Base-by-base conservation (phyloP, 257 asterid genomes). In the Catharanthus roseus region DNA sequence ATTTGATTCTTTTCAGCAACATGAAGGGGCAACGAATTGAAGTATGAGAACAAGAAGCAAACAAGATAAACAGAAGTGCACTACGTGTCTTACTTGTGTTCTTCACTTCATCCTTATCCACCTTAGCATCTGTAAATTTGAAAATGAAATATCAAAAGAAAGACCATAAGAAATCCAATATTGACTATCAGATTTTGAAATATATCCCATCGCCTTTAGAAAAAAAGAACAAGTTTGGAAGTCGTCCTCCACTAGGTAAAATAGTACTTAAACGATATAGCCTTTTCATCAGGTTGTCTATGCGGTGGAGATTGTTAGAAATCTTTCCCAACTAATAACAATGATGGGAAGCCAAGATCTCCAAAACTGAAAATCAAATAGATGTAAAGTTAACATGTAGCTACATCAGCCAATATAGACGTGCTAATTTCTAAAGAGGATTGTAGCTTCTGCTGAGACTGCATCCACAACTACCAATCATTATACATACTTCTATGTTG, bases 61-160 rank as follows among this genome's bases (percentile, higher is more conserved):
- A 11, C 21, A 55, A 54, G 21, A 23, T 24, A 42, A 62, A 10
- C 6, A 9, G 45, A 18, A 13, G 26, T 38, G 57, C 21, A 47
- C 31, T 28, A 13, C 36, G 1, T 12, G 16, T 24, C 0, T 41
- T 73, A 71, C 75, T 71, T 33, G 49, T 73, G 71, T 57, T 73
- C 71, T 73, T 73, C 10, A 34, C 29, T 24, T 73, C 77, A 39
- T 73, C 77, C 68, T 72, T 72, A 36, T 72, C 77, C 55, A 65
- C 49, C 51, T 73, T 73, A 41, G 77, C 38, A 51, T 73, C 77
- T 73, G 77, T 12, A 50, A 33, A 64, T 55, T 51, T 31, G 36
- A 64, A 8, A 24, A 34, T 36, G 44, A 28, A 61, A 60, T 54
- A 72, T 23, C 39, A 29, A 67, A 10, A 8, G n/a, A 67, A 23